These are phyloP conservation scores for Gossypium turneri DNA, from an alignment of 345 rosid genomes.

Conservation along the genomic window DNA sequence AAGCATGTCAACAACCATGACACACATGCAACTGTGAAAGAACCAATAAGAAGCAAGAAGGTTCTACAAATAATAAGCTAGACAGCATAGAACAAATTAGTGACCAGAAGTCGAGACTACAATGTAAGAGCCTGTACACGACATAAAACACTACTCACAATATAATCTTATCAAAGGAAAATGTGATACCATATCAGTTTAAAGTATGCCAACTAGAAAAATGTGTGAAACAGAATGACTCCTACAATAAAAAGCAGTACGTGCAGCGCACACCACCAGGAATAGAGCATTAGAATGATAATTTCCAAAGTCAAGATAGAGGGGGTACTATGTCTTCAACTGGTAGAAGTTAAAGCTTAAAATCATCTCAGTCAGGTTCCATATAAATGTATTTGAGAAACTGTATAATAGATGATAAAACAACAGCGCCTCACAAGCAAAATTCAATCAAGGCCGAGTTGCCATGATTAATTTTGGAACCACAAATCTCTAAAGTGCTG, in stretches of 20 bases:
- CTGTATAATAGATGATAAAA: not conserved
- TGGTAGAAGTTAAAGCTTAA: not conserved
- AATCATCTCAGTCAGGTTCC: not conserved
- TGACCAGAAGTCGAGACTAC: not conserved
- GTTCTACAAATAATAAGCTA: not conserved
- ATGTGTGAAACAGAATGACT: not conserved
- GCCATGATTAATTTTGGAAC: slow-evolving; percentile 5
- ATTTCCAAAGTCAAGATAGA: not conserved
- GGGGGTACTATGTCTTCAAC: not conserved
- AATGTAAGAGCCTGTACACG: not conserved
- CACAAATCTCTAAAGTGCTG: not conserved
- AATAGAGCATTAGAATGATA: not conserved
- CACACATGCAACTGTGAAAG: not conserved
- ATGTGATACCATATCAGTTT: not conserved
- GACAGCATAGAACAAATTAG: not conserved
- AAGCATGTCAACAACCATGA: slow-evolving; percentile 17
- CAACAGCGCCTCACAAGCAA: not conserved
- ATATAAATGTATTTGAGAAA: not conserved
- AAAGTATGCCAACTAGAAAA: not conserved
- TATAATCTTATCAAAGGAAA: not conserved
- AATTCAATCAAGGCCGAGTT: not conserved
- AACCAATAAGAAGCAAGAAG: not conserved
- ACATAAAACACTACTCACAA: not conserved
- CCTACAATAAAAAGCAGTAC: not conserved
- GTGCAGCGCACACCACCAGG: not conserved